Evolutionary conservation across 768 basidiomycete species (phyloP).

Genomic region (Boletus vermiculosoides): DNA sequence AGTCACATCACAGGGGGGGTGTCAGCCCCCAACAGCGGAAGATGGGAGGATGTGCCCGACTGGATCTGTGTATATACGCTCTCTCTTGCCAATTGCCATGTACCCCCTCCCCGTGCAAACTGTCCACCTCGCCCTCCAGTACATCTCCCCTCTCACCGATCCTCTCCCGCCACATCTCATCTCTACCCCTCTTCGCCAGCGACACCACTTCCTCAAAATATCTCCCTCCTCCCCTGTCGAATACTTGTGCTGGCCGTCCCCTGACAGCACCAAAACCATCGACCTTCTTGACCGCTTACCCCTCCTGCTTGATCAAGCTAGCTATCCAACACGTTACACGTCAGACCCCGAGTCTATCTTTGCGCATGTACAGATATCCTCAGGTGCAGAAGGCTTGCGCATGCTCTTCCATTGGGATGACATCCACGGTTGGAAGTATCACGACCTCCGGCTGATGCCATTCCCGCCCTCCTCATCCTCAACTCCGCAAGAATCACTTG

Average conservation of each 20-base stretch:
- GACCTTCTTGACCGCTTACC: conserved; percentile 44
- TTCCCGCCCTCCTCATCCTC: conserved; percentile 49
- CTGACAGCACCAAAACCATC: conserved; percentile 34
- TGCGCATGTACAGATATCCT: conserved; percentile 55
- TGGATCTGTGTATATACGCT: not conserved
- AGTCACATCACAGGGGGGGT: conserved; percentile 9
- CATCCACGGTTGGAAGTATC: conserved; percentile 60
- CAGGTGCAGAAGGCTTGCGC: conserved; percentile 41
- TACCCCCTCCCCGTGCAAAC: conserved; percentile 35
- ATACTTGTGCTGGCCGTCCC: conserved; percentile 70
- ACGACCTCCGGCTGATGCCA: conserved; percentile 67
- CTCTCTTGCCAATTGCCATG: conserved; percentile 27
- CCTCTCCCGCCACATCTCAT: conserved; percentile 60
- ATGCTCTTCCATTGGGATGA: conserved; percentile 71
- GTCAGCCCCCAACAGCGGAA: not conserved
- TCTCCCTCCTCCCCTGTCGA: conserved; percentile 46
- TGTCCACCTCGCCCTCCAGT: conserved; percentile 51
- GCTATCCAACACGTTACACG: conserved; percentile 37
- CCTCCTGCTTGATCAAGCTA: conserved; percentile 26
- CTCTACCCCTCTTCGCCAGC: conserved; percentile 56
- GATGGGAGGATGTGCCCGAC: not conserved
- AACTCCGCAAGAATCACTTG: conserved; percentile 27
- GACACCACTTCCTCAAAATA: conserved; percentile 63
- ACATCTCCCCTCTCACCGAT: conserved; percentile 51
- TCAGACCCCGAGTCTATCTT: conserved; percentile 51